Evolutionary conservation across 192 early-diverging fungal species (phyloP).

Genomic region (Coemansia reversa): DNA sequence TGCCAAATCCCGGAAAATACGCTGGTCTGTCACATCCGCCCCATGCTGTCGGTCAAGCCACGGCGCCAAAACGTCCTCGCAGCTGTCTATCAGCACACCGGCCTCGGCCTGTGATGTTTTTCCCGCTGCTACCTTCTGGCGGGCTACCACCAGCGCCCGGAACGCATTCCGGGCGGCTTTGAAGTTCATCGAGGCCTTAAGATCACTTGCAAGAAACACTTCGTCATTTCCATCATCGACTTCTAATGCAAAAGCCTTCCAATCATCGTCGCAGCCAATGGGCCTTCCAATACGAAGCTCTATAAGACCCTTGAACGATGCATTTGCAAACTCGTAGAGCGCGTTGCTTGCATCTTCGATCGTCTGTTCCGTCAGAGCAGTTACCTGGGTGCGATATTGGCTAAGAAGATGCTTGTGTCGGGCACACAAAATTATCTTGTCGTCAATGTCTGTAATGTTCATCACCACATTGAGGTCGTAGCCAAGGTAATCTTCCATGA

Average conservation of each 20-base stretch:
- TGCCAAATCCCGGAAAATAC: constrained; percentile 88
- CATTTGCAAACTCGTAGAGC: constrained; percentile 62
- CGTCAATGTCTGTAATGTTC: constrained; percentile 99
- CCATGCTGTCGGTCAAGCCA: constrained; percentile 53
- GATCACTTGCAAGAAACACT: constrained; percentile 51
- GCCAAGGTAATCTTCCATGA: constrained; percentile 92
- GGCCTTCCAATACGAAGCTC: constrained; percentile 53
- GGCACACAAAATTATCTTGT: constrained; percentile 94
- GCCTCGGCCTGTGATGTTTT: constrained; percentile 48
- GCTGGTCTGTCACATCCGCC: constrained; percentile 78
- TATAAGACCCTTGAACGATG: constrained; percentile 59
- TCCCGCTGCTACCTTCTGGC: constrained; percentile 17
- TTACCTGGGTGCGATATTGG: constrained; percentile 52
- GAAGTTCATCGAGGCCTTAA: constrained; percentile 77
- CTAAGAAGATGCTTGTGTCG: constrained; percentile 80
- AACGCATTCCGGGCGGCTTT: constrained; percentile 54
- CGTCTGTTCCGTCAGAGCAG: constrained; percentile 52
- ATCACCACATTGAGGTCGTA: constrained; percentile 94
- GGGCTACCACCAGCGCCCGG: constrained; percentile 21
- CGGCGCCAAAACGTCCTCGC: constrained; percentile 38
- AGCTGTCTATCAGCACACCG: constrained; percentile 23
- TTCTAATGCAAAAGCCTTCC: constrained; percentile 58
- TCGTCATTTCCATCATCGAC: constrained; percentile 51
- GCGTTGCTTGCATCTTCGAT: constrained; percentile 62
- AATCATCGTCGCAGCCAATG: constrained; percentile 53